Conservation (phyloP, 225 moss, liverwort and hornwort genomes). For the Physcomitrium patens region DNA sequence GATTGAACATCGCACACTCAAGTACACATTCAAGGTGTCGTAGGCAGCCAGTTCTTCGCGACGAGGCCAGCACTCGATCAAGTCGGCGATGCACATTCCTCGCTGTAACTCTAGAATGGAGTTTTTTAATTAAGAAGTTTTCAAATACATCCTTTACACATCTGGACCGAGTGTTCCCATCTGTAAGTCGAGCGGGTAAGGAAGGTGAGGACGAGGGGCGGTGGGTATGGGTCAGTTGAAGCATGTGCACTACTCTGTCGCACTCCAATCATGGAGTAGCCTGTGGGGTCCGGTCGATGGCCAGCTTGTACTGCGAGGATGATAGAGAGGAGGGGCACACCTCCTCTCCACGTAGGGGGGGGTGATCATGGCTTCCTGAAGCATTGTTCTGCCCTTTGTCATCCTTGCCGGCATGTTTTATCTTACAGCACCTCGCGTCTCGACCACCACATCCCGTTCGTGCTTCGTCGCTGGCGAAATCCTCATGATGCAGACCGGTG, state of each 20-base stretch:
- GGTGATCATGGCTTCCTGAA: conserved; percentile 3
- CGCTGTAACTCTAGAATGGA: not conserved
- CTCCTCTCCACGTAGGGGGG: not conserved
- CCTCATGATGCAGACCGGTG: conserved; percentile 23
- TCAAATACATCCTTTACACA: too few relatives aligned
- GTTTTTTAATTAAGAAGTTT: too few relatives aligned
- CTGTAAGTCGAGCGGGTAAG: not conserved
- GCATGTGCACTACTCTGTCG: conserved; percentile 48
- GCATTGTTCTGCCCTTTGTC: conserved; percentile 23
- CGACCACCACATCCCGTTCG: conserved; percentile 39
- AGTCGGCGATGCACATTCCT: not conserved
- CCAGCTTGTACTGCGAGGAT: conserved; percentile 6
- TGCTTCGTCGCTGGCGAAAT: conserved; percentile 32
- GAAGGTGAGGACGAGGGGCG: conserved; percentile 13
- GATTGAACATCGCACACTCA: conserved; percentile 45
- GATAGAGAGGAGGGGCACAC: conserved; percentile 3
- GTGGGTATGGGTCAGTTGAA: conserved; percentile 44
- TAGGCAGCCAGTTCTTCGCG: too few relatives aligned
- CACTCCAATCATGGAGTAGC: conserved; percentile 46
- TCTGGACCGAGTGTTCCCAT: too few relatives aligned
- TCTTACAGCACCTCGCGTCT: conserved; percentile 14
- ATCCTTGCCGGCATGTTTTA: conserved; percentile 1
- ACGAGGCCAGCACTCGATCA: not conserved
- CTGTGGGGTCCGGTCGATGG: conserved; percentile 39
- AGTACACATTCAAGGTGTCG: conserved; percentile 16